A percentile compares a stretch with the other conserved stretches of the same genome.
phyloP scores from a whole-genome alignment of 495 filamentous ascomycete genomes.

The Aspergillus conjunctus region DNA sequence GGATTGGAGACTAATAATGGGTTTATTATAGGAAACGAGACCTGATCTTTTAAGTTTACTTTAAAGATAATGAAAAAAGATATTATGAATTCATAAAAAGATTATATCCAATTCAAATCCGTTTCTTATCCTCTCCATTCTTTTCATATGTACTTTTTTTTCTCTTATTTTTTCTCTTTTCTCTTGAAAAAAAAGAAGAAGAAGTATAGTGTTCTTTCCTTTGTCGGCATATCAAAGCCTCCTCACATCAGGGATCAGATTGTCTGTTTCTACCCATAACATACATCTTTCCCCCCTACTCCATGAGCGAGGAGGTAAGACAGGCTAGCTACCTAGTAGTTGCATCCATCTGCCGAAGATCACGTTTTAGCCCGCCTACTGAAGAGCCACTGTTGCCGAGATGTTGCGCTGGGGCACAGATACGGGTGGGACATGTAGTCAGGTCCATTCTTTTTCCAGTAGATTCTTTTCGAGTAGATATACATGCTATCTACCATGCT shows the following conservation, averaged over 20 bases:
- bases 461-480: no score
- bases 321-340: constrained; percentile 17
- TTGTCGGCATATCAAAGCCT: constrained; percentile 45
- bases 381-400: constrained; percentile 84
- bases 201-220: not conserved
- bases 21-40: constrained; percentile 23
- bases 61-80: not conserved
- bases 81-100: not conserved
- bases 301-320: constrained; percentile 51
- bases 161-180: constrained; percentile 2
- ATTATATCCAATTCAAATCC: constrained; percentile 17
- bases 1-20: constrained; percentile 26
- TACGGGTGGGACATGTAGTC: constrained; percentile 79
- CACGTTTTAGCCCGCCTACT: constrained; percentile 59
- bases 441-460: constrained; percentile 1
- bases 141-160: constrained; percentile 11
- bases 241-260: constrained; percentile 38
- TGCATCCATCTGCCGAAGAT: constrained; percentile 41
- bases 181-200: no score
- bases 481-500: not conserved
- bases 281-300: constrained; percentile 27
- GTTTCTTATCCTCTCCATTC: constrained; percentile 10
- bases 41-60: not conserved
- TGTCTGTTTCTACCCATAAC: constrained; percentile 18
- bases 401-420: constrained; percentile 82